These are phyloP conservation scores for Zalaria obscura DNA, from an alignment of 2,329 filamentous ascomycete genomes.

Conservation along the genomic window DNA sequence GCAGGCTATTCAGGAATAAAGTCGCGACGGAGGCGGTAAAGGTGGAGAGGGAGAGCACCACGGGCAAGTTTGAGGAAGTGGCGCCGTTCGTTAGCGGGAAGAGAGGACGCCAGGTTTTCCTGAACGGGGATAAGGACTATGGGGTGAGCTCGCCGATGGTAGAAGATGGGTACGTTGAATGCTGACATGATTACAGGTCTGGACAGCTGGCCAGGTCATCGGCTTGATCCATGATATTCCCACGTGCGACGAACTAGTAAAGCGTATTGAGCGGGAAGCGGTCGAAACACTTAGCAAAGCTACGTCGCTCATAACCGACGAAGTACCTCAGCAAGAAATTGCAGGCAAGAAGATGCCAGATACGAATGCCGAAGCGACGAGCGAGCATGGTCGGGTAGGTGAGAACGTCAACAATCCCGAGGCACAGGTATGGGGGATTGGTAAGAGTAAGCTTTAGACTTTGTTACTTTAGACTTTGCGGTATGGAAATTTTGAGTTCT, in stretches of 20 bases:
- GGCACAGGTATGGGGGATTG: conserved; percentile 26
- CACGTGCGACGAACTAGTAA: conserved; percentile 30
- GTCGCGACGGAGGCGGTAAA: conserved; percentile 66
- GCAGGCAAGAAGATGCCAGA: conserved; percentile 14
- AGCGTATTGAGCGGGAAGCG: conserved; percentile 32
- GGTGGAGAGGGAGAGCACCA: conserved; percentile 69
- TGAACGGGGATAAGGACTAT: conserved; percentile 80
- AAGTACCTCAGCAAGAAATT: conserved; percentile 18
- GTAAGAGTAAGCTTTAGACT: conserved; percentile 25
- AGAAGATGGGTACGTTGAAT: background rate
- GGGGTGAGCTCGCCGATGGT: conserved; percentile 49
- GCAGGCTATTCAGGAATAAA: conserved; percentile 78
- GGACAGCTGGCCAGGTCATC: conserved; percentile 95
- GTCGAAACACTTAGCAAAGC: conserved; percentile 25
- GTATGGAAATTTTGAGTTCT: background rate
- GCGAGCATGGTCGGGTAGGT: conserved; percentile 15
- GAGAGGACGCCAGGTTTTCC: conserved; percentile 78
- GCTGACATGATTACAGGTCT: conserved; percentile 46
- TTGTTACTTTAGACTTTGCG: background rate
- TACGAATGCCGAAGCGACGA: conserved; percentile 7
- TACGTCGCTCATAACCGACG: conserved; percentile 23
- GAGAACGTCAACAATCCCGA: conserved; percentile 23
- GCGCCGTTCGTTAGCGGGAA: conserved; percentile 80
- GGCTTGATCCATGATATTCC: conserved; percentile 38
- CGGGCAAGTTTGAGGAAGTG: conserved; percentile 80